phyloP scores from a whole-genome alignment of 768 basidiomycete species.

The Hemileccinum rubropunctum region DNA sequence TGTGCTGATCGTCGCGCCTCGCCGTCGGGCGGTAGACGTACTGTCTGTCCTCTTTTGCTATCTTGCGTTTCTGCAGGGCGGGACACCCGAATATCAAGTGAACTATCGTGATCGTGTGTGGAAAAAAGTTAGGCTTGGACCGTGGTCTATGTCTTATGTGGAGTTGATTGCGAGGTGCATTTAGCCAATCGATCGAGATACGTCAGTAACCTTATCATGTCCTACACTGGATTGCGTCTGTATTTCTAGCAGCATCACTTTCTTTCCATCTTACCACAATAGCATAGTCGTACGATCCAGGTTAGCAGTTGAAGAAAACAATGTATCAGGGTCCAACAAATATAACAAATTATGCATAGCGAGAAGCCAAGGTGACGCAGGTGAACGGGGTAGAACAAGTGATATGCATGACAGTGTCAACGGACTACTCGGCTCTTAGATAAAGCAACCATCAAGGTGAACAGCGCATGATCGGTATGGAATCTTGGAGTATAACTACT shows the following conservation, averaged over 20 bases:
- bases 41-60: constrained; percentile 12
- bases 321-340: too few species aligned
- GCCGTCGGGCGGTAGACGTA: constrained; percentile 8
- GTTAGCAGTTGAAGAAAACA: too few species aligned
- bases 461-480: too few species aligned
- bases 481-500: too few species aligned
- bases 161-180: background rate
- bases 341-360: too few species aligned
- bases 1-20: constrained; percentile 13
- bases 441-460: too few species aligned
- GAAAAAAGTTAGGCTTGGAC: background rate
- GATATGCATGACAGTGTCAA: too few species aligned
- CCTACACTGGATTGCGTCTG: background rate
- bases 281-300: too few species aligned
- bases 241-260: background rate
- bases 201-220: background rate
- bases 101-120: constrained; percentile 6
- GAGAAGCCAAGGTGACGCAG: too few species aligned
- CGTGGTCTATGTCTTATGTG: background rate
- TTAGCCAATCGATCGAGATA: background rate
- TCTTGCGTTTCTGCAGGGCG: constrained; percentile 10
- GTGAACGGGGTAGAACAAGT: too few species aligned
- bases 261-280: too few species aligned
- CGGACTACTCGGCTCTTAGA: too few species aligned
- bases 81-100: background rate